Conservation (phyloP, 75 land plant genomes). For the Cupressus sempervirens region DNA sequence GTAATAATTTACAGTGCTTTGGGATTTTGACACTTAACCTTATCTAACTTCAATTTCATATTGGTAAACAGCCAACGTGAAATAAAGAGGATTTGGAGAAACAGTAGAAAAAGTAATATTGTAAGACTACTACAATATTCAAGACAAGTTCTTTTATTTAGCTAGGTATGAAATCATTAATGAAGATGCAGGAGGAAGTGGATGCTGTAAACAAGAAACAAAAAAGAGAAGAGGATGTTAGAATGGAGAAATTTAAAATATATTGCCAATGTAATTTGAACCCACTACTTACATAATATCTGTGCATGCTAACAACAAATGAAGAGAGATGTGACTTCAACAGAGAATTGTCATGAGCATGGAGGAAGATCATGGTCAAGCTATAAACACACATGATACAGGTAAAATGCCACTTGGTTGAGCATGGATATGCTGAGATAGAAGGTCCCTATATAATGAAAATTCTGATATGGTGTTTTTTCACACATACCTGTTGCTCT, state of each 20-base stretch:
- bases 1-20: neutral
- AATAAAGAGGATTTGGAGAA: neutral
- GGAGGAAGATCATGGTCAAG: neutral
- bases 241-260: neutral
- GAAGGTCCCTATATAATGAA: too few species aligned
- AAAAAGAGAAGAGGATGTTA: neutral
- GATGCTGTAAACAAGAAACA: neutral
- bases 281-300: too few species aligned
- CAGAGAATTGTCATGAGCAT: neutral
- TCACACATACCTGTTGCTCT: too few species aligned
- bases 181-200: neutral
- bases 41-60: neutral
- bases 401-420: neutral
- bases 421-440: neutral
- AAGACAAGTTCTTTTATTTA: neutral
- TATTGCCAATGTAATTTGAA: too few species aligned
- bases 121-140: neutral
- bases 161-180: neutral
- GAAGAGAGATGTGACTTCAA: too few species aligned
- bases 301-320: too few species aligned
- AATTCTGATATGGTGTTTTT: too few species aligned
- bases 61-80: neutral
- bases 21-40: neutral
- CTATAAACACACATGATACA: neutral
- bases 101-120: too few species aligned